Base-by-base conservation (phyloP, 805 yeast genomes). In the Monosporozyma aerobia region DNA sequence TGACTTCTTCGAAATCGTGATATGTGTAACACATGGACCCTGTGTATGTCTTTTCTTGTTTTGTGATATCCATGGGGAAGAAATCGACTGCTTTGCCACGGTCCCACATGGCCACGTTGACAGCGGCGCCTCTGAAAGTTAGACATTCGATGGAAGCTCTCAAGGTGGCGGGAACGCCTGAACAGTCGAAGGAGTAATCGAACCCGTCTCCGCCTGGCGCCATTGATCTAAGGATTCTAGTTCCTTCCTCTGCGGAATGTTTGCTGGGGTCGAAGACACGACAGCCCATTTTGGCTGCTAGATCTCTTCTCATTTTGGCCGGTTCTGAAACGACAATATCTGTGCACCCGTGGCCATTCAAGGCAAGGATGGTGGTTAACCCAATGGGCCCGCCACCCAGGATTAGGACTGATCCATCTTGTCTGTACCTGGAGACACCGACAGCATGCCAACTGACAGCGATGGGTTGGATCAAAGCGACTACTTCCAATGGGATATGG, bases 331-430 rank as follows among this genome's bases (percentile, higher is more conserved):
- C 78, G 13, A 79, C 77, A 49, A 79, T 75, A n/a, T 61, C 77
- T 25, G 69, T 69, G 54, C 73, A 71, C 5, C 79, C 83, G 56
- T 75, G 74, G 49, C 80, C 73, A n/a, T 79, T 76, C 49, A 80
- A 68, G n/a, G 81, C 83, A 49, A 81, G 66, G 23, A 82, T 71
- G 1, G 83, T 75, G 37, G 84, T 79, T 32, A 82, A 65, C 1
- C 86, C 85, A 60, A 81, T 80, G 32, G 85, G 83, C 11, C 86
- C 86, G 41, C 79, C 79, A 41, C 86, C 86, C 3, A 81, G 59
- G 25, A 81, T 77, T 48, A 81, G 63, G 3, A 77, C 80, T 13
- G 72, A 63, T 16, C 72, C 69, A 37, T 81, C 82, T 35, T 61
- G 66, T 54, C 70, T 63, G 58, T 78, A 76, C 0, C 71, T 58